These are phyloP conservation scores for Heliosperma pusillum DNA, from an alignment of 148 eudicot species.

Conservation along the genomic window DNA sequence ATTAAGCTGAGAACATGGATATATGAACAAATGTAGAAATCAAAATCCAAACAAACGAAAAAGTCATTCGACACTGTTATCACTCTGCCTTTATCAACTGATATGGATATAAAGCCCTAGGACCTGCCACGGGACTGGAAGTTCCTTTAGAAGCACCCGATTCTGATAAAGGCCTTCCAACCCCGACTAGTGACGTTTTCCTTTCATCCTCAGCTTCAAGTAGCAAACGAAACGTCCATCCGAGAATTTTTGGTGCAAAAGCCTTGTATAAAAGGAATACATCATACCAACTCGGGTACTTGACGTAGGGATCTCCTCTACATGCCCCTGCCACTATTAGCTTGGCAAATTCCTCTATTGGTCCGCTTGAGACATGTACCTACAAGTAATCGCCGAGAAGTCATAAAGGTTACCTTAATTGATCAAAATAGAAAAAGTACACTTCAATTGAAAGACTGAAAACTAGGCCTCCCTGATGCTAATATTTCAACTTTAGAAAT, in stretches of 20 bases:
- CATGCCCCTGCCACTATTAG: slow-evolving; percentile 77
- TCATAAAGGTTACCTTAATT: no score
- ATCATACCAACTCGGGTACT: slow-evolving; percentile 85
- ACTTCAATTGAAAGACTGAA: no score
- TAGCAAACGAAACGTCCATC: slow-evolving; percentile 68
- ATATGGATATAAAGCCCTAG: slow-evolving; percentile 24
- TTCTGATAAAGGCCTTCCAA: slow-evolving; percentile 61
- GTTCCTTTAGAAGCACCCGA: slow-evolving; percentile 27
- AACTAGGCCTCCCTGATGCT: no score
- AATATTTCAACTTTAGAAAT: no score
- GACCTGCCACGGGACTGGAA: slow-evolving; percentile 23
- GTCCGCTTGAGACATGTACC: slow-evolving; percentile 50
- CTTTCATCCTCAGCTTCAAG: slow-evolving; percentile 34
- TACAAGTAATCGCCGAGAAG: slow-evolving; percentile 13
- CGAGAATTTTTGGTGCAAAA: slow-evolving; percentile 66
- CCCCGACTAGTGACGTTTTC: slow-evolving; percentile 50
- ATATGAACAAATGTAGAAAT: not conserved
- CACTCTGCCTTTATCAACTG: slow-evolving; percentile 22
- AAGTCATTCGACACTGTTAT: not conserved
- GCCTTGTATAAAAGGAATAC: slow-evolving; percentile 62
- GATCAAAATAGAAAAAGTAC: no score
- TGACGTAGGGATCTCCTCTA: slow-evolving; percentile 72
- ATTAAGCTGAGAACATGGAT: not conserved
- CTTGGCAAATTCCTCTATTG: slow-evolving; percentile 60
- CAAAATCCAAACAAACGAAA: no score